Conservation (phyloP, 2,329 filamentous ascomycete genomes). For the Aspergillus pseudonomiae region DNA sequence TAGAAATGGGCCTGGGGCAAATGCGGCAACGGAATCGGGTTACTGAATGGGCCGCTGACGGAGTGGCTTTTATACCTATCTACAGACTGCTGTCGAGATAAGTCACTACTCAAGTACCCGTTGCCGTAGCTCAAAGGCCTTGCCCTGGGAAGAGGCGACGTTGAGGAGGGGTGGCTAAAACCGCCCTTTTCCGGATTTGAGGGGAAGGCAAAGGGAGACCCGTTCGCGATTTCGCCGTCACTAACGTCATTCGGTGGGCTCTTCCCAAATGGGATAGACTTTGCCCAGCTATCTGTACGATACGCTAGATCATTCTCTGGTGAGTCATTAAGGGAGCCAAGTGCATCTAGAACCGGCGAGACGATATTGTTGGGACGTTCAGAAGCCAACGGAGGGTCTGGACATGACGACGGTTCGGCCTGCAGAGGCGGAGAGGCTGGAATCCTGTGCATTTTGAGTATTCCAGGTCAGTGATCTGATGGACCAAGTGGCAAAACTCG, state of each 20-base stretch:
- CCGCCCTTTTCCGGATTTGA: conserved; percentile 41
- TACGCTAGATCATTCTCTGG: conserved; percentile 38
- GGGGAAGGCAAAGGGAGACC: conserved; percentile 45
- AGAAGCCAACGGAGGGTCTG: conserved; percentile 29
- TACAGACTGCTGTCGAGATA: conserved; percentile 40
- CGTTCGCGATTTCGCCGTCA: conserved; percentile 38
- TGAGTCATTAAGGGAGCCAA: conserved; percentile 36
- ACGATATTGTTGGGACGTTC: conserved; percentile 31
- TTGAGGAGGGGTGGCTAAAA: conserved; percentile 47
- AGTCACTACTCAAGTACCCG: conserved; percentile 39
- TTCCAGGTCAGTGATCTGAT: neutral
- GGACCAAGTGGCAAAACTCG: conserved; percentile 15
- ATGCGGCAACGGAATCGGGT: conserved; percentile 65
- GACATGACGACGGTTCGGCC: conserved; percentile 35
- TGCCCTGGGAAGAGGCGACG: conserved; percentile 46
- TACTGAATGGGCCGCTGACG: conserved; percentile 38
- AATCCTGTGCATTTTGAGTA: conserved; percentile 25
- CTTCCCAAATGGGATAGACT: conserved; percentile 48
- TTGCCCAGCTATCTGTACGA: conserved; percentile 49
- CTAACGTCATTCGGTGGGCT: conserved; percentile 46
- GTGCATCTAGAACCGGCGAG: conserved; percentile 44
- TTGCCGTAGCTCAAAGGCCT: conserved; percentile 48
- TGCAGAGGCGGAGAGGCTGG: conserved; percentile 28
- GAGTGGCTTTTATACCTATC: conserved; percentile 45
- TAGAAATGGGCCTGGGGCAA: conserved; percentile 79